Evolutionary conservation across 192 early-diverging fungal genomes (phyloP), one percentile per base, ranked within the genome.

Genomic region (Coemansia sp.): DNA sequence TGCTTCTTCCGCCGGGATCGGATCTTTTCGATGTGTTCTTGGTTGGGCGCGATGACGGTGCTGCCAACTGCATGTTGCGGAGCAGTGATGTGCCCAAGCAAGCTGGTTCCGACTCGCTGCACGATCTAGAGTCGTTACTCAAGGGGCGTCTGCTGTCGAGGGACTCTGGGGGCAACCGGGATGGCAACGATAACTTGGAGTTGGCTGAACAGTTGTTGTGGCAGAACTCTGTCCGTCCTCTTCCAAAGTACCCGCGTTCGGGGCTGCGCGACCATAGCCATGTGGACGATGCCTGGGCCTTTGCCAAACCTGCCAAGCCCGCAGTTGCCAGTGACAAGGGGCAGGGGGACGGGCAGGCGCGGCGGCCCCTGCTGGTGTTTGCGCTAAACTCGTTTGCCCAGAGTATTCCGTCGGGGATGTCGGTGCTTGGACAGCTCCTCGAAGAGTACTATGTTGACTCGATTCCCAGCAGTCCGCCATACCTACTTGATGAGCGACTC

Each of bases 141-240:
- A 42, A 44, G 19, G 64, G 64, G 17, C 41, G 32, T 1, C 44
- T 59, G 31, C 25, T 67, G 18, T 28, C 64, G 12, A 21, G 14
- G 14, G 31, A 16, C 7, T 10, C 18, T 23, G n/a, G 16, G 33
- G 40, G 25, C 17, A 18, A 14, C 14, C 30, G 0, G 31, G 17
- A 5, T 17, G 26, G 12, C 16, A 40, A 14, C 18, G 28, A 18
- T 21, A 44, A 39, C 9, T 9, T 57, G 54, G 40, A 16, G 14
- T 16, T 59, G 26, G 55, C 62, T 1, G 57, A 60, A 37, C 56
- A 46, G 12, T 30, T 72, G 38, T 37, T 72, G 16, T 72, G 68
- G 68, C 68, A 72, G 33, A 72, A 72, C 42, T 47, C 68, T 2
- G 41, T 65, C 23, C 56, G 68, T 7, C 68, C 68, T 3, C 18